phyloP scores from a whole-genome alignment of 495 filamentous ascomycete species.

The Xeromyces bisporus region DNA sequence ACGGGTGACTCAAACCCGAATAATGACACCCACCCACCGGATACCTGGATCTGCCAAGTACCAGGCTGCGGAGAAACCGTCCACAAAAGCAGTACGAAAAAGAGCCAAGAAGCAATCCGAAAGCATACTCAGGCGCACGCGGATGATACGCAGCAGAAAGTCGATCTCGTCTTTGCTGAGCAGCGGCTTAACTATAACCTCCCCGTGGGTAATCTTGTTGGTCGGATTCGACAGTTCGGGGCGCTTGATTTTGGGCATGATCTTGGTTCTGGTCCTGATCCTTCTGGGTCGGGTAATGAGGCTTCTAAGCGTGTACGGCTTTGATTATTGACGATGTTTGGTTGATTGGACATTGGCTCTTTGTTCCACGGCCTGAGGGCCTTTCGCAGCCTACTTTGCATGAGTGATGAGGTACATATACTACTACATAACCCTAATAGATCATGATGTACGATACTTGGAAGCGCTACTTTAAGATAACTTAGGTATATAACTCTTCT shows the following conservation, averaged over 20 bases:
- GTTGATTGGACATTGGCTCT: too few species aligned
- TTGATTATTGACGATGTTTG: slow-evolving; percentile 1
- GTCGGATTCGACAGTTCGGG: slow-evolving; percentile 16
- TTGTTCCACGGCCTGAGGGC: too few species aligned
- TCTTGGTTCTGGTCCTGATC: too few species aligned
- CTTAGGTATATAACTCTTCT: too few species aligned
- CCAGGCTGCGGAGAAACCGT: slow-evolving; percentile 49
- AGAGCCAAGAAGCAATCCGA: slow-evolving; percentile 40
- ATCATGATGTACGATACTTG: too few species aligned
- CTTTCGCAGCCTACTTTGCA: too few species aligned
- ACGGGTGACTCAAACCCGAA: slow-evolving; percentile 15
- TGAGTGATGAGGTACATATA: too few species aligned
- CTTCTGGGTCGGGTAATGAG: slow-evolving; percentile 2
- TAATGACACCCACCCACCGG: slow-evolving; percentile 37
- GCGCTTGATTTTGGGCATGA: too few species aligned
- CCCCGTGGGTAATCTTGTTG: slow-evolving; percentile 23
- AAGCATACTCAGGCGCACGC: slow-evolving; percentile 52
- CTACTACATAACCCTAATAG: too few species aligned
- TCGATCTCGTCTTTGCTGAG: slow-evolving; percentile 37
- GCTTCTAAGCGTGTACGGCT: slow-evolving; percentile 3
- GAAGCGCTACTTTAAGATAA: too few species aligned
- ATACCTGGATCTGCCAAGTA: slow-evolving; percentile 54
- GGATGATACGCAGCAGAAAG: slow-evolving; percentile 39
- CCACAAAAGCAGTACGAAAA: slow-evolving; percentile 36
- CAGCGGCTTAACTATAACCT: slow-evolving; percentile 22